Evolutionary conservation across 2,329 filamentous ascomycete genomes (phyloP).

Genomic region (Venturia asperata): DNA sequence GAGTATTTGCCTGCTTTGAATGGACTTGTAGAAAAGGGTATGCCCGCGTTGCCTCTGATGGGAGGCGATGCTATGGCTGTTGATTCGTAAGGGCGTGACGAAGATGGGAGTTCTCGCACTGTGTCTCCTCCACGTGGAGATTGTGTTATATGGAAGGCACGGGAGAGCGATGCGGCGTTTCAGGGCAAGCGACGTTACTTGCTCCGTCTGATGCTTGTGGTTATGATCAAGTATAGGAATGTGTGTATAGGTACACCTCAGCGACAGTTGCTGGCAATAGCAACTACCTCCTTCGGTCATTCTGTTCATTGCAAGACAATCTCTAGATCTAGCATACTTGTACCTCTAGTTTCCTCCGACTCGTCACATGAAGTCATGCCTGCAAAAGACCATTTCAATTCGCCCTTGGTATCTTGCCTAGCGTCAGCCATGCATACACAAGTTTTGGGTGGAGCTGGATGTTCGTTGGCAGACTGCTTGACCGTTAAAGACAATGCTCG

Average conservation of each 20-base stretch:
- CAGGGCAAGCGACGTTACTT: neutral
- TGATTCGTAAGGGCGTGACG: neutral
- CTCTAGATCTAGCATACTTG: too few species aligned
- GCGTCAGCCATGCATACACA: neutral
- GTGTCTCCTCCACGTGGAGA: neutral
- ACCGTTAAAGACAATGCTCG: neutral
- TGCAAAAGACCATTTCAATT: neutral
- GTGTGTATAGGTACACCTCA: neutral
- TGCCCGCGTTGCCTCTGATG: neutral
- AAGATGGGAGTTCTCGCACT: neutral
- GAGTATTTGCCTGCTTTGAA: slow-evolving; percentile 19
- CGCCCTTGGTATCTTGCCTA: too few species aligned
- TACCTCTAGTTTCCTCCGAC: too few species aligned
- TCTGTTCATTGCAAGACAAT: too few species aligned
- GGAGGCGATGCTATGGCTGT: slow-evolving; percentile 1
- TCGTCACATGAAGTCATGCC: neutral
- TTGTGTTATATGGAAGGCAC: neutral
- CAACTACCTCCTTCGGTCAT: too few species aligned
- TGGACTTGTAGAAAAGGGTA: slow-evolving; percentile 14
- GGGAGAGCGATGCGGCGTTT: neutral
- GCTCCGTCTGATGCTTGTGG: neutral
- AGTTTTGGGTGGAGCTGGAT: neutral
- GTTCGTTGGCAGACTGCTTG: neutral
- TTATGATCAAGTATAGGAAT: neutral
- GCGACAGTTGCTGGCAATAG: neutral